Evolutionary conservation across 768 basidiomycete genomes (phyloP), one percentile per base, ranked within the genome.

Genomic region (Rubroboletus pulcherrimus): DNA sequence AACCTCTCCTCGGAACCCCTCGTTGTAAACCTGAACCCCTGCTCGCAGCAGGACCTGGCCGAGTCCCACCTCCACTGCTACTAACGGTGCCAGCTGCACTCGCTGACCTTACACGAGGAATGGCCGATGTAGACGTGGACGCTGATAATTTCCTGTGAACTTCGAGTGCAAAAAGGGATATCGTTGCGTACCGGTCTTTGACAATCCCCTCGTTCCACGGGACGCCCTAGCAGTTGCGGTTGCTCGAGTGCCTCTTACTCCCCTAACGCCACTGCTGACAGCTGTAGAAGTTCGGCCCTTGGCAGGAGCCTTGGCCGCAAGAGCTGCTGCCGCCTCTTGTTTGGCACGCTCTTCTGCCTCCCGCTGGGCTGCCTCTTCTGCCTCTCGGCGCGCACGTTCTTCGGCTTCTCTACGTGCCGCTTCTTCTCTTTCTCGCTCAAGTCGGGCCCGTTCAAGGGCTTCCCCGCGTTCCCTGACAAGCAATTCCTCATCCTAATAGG

Each of bases 171-270:
- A 29, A 39, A 49, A 29, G 30, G 15, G 29, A 29, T 9, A 40
- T 48, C 17, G 26, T 40, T 11, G 48, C 71, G 34, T 64, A 80
- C 80, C 75, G 64, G 70, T 63, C 57, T 71, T 74, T 30, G 74
- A 59, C 62, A 29, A 64, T 76, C 61, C 78, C 74, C 58, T 73
- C 68, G 37, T 77, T 81, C 55, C 83, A 80, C 75, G 70, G 26
- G 69, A 63, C 4, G 70, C 71, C 63, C 65, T 71, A 11, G 69
- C 71, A 12, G 68, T 79, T 75, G 82, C 67, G 12, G 82, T 87
- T 2, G 83, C 86, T 42, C 84, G 78, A 6, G 84, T 92, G 4
- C 87, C 89, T 51, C 87, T 79, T 31, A 89, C 84, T 8, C 89
- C 89, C 63, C 86, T 72, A 3, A 89, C 80, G 15, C 82, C 81